These are phyloP conservation scores for Annulohypoxylon truncatum DNA, from an alignment of 2,329 filamentous ascomycete genomes.

Conservation along the genomic window DNA sequence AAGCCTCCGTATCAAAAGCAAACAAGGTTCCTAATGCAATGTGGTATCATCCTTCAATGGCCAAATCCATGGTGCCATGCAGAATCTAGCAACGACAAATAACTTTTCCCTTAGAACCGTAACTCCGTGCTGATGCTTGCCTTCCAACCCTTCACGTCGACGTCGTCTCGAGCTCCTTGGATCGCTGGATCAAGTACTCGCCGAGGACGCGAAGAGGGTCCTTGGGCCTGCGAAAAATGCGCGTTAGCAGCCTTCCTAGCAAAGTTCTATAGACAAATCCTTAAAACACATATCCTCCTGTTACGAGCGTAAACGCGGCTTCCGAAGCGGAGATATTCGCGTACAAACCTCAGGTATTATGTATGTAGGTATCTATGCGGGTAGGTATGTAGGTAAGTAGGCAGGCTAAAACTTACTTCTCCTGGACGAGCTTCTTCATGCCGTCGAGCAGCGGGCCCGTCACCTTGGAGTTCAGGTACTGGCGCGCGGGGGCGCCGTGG, in stretches of 20 bases:
- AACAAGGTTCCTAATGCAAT: conserved; percentile 4
- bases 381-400: not conserved
- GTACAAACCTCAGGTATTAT: no score
- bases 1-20: not conserved
- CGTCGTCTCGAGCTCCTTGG: conserved; percentile 68
- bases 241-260: conserved; percentile 4
- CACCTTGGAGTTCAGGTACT: conserved; percentile 78
- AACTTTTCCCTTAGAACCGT: conserved; percentile 29
- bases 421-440: conserved; percentile 77
- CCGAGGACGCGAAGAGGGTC: conserved; percentile 77
- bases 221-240: conserved; percentile 62
- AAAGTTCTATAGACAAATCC: not conserved
- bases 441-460: conserved; percentile 76
- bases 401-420: conserved; percentile 68
- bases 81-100: conserved; percentile 26
- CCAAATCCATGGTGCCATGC: conserved; percentile 29
- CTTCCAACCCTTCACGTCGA: not conserved
- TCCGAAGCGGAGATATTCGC: no score
- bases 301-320: not conserved
- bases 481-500: conserved; percentile 75
- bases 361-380: not conserved
- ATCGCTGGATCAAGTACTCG: conserved; percentile 76
- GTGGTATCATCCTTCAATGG: conserved; percentile 44
- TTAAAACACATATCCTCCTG: not conserved
- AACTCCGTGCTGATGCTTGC: conserved; percentile 43